Base-by-base conservation (phyloP, 331 rosid genomes). In the Acacia pycnantha region DNA sequence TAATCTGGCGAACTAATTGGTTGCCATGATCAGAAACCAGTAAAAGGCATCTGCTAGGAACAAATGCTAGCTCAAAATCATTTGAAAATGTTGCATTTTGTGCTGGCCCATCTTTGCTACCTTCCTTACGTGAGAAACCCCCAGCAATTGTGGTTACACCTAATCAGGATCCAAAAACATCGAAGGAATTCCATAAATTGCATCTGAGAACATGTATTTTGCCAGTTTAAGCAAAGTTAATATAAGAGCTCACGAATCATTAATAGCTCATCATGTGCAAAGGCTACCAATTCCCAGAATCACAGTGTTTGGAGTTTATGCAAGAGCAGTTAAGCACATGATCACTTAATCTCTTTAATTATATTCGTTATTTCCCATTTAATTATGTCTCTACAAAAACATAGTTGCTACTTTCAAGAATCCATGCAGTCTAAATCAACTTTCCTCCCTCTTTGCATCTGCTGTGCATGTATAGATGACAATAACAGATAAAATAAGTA, bases 121-220 rank as follows among this genome's bases (percentile, higher is more conserved):
- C 90, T 11, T 76, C 29, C 86, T 84, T 79, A 44, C 15, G 73
- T 18, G 90, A 56, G 65, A 78, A 69, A 72, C 87, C 89, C 70
- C 97, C 97, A 62, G 97, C 97, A 89, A 91, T 86, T 46, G 97
- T 93, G 51, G 87, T 90, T 58, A 91, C 97, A 85, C 92, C 97
- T 91, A 71, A 16, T 62, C 58, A 80, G n/a, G 27, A 76, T 40
- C 78, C 78, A 61, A 35, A 33, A n/a, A 86, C 18, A 79, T 65
- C 21, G 59, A 76, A 79, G 47, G 61, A 81, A 83, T 58, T 67
- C 35, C 62, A 59, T 18, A 19, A 80, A 27, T 73, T 73, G 41
- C 74, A 22, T 22, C 22, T 58, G 6, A 56, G 29, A 22, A 9
- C 22, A 76, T 33, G 21, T 35, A n/a, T 29, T n/a, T 66, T 50